These are phyloP conservation scores for Chaetomiaceae sp. DNA, from an alignment of 2,329 filamentous ascomycete genomes.

Conservation along the genomic window DNA sequence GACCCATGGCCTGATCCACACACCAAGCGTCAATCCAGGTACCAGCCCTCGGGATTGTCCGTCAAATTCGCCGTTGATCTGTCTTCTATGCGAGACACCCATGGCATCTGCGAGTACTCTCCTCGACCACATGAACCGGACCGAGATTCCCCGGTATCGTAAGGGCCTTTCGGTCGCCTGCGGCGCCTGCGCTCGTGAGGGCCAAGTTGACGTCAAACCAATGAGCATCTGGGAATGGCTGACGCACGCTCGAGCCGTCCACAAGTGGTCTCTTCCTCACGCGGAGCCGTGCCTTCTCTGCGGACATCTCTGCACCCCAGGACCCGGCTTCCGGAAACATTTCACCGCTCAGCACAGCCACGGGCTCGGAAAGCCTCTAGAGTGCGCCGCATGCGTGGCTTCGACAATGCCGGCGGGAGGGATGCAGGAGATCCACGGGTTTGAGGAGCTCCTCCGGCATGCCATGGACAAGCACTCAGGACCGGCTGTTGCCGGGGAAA, in stretches of 20 bases:
- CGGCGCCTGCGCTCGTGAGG: slow-evolving; percentile 12
- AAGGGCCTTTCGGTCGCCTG: slow-evolving; percentile 8
- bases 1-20: slow-evolving; percentile 14
- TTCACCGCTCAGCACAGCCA: slow-evolving; percentile 7
- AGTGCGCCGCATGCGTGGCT: slow-evolving; percentile 7
- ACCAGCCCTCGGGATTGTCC: slow-evolving; percentile 2
- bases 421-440: not conserved
- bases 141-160: slow-evolving; percentile 13
- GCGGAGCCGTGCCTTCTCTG: slow-evolving; percentile 8
- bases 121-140: slow-evolving; percentile 12
- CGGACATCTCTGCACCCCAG: slow-evolving; percentile 11
- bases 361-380: not conserved
- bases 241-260: slow-evolving; percentile 6
- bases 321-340: slow-evolving; percentile 8
- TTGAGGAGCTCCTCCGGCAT: slow-evolving; percentile 15
- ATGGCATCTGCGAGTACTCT: slow-evolving; percentile 12
- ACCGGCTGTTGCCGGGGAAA: slow-evolving; percentile 4
- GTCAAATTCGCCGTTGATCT: slow-evolving; percentile 13
- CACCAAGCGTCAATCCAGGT: slow-evolving; percentile 12
- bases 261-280: slow-evolving; percentile 11
- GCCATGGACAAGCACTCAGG: slow-evolving; percentile 12
- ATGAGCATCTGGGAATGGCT: slow-evolving; percentile 14
- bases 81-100: slow-evolving; percentile 10
- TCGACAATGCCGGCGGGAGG: slow-evolving; percentile 10
- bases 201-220: slow-evolving; percentile 10